These are phyloP conservation scores for Cladosporium cucumerinum DNA, from an alignment of 2,329 filamentous ascomycete genomes.

Conservation along the genomic window DNA sequence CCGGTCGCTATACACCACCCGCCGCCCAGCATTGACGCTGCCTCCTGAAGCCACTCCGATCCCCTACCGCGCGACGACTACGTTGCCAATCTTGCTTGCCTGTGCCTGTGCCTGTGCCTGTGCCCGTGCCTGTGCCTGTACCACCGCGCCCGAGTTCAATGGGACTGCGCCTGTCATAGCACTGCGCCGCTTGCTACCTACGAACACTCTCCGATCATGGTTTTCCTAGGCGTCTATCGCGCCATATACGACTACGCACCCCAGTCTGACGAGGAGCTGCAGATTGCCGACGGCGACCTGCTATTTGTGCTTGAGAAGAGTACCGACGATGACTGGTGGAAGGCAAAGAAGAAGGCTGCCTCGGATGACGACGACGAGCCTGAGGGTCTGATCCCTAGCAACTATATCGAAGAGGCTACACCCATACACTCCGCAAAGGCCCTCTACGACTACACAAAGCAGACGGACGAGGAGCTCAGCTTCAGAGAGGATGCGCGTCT, in stretches of 20 bases:
- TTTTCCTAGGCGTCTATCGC: slow-evolving; percentile 85
- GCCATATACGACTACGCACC: slow-evolving; percentile 91
- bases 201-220: slow-evolving; percentile 57
- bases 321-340: slow-evolving; percentile 80
- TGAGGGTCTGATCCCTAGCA: slow-evolving; percentile 84
- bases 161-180: not conserved
- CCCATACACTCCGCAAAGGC: slow-evolving; percentile 72
- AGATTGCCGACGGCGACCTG: slow-evolving; percentile 79
- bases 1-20: not conserved
- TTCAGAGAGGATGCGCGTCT: slow-evolving; percentile 85
- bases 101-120: not conserved
- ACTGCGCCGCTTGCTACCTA: not conserved
- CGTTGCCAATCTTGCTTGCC: slow-evolving; percentile 8
- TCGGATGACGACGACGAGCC: slow-evolving; percentile 87
- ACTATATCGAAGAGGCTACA: slow-evolving; percentile 84
- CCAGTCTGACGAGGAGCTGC: slow-evolving; percentile 79
- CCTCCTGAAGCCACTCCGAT: slow-evolving; percentile 14
- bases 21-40: slow-evolving; percentile 11
- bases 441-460: slow-evolving; percentile 96
- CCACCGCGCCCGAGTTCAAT: not conserved
- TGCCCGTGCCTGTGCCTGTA: not conserved
- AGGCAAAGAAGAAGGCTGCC: slow-evolving; percentile 82
- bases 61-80: slow-evolving; percentile 10
- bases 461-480: slow-evolving; percentile 96
- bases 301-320: slow-evolving; percentile 86